Evolutionary conservation across 192 early-diverging fungal species (phyloP), one percentile per base, ranked within the genome.

Genomic region (Geosiphon pyriformis): DNA sequence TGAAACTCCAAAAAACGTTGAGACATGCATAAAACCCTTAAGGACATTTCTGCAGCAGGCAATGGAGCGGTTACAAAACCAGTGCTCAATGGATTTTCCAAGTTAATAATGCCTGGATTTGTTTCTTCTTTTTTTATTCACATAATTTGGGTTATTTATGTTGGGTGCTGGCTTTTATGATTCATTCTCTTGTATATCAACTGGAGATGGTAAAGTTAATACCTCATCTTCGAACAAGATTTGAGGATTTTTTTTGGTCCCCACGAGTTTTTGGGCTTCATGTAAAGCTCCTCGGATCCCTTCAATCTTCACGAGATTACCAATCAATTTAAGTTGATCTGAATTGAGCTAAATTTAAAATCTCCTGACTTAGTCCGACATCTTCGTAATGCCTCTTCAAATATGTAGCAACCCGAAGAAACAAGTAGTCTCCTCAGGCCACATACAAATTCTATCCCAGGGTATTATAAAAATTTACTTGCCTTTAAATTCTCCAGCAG

Each of bases 1-100:
- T 70, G 47, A 60, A 62, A 51, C 33, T 0, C 3, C 60, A 70
- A 35, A 70, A 70, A 22, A 61, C 26, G n/a, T 17, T 70, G 22
- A 51, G 59, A 53, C 59, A 70, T 23, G 62, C 62, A 49, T 59
- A 70, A 18, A 31, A 18, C 61, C 35, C 52, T 54, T 32, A 18
- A 65, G 54, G 51, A 3, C 10, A 65, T 65, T 54, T 65, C n/a
- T n/a, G n/a, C 33, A 35, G 23, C 29, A 35, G 34, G 27, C 23
- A 34, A 35, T 29, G 52, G 52, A 29, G 64, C 23, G 27, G 55
- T 58, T 29, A 29, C 56, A 58, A 58, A 58, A 29, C 56, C 56
- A 58, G 56, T 58, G n/a, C n/a, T n/a, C n/a, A n/a, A n/a, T n/a
- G n/a, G n/a, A n/a, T n/a, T n/a, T n/a, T n/a, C n/a, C n/a, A n/a